Percentiles rank a stretch among this genome's conserved stretches.
Conservation (phyloP, 2,329 filamentous ascomycete genomes). For the Stachybotrys echinatus region DNA sequence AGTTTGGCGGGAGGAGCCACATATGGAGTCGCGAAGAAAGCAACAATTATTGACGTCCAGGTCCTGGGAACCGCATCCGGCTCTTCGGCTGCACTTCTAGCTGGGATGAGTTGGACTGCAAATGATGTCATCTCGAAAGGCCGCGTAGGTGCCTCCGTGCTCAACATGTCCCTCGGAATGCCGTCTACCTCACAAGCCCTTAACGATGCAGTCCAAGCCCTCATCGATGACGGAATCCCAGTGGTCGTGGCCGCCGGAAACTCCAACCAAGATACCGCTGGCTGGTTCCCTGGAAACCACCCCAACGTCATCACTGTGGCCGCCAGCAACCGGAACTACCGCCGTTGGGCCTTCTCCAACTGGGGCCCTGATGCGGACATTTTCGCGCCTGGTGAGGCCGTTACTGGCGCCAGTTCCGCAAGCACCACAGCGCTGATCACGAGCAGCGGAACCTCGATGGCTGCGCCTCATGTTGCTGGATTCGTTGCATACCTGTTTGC, state of each 20-base stretch:
- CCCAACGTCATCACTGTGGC: slow-evolving; percentile 18
- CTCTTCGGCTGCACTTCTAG: slow-evolving; percentile 13
- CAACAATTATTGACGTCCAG: slow-evolving; percentile 33
- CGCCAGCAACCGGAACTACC: slow-evolving; percentile 22
- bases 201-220: slow-evolving; percentile 12
- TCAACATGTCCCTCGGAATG: slow-evolving; percentile 35
- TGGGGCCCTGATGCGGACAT: slow-evolving; percentile 25
- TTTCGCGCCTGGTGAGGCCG: background rate
- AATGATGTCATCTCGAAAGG: slow-evolving; percentile 20
- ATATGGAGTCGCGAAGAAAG: slow-evolving; percentile 26
- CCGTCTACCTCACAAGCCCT: background rate
- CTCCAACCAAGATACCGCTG: slow-evolving; percentile 3
- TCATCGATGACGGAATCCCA: slow-evolving; percentile 18
- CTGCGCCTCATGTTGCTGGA: slow-evolving; percentile 14
- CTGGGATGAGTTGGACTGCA: slow-evolving; percentile 24
- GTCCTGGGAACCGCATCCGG: slow-evolving; percentile 18
- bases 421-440: background rate
- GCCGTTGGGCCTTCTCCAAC: slow-evolving; percentile 36
- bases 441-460: slow-evolving; percentile 10
- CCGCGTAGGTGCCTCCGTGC: slow-evolving; percentile 25
- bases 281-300: slow-evolving; percentile 9
- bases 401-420: slow-evolving; percentile 15
- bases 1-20: slow-evolving; percentile 8
- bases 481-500: slow-evolving; percentile 12
- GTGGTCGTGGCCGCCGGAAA: slow-evolving; percentile 29